Conservation (phyloP, 495 filamentous ascomycete genomes). For the Penicillium samsonianum region DNA sequence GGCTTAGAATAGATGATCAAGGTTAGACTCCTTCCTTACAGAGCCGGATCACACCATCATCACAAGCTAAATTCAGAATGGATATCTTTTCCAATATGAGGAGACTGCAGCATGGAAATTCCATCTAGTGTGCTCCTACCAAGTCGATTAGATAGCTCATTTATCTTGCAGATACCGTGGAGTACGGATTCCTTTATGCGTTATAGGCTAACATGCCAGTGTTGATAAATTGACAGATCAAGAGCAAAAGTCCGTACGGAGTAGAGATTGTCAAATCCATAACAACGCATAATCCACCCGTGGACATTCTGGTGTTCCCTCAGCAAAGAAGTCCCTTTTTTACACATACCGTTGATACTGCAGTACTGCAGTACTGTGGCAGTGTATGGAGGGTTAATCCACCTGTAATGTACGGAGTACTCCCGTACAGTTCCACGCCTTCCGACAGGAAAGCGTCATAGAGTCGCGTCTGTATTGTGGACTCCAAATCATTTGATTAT, state of each 20-base stretch:
- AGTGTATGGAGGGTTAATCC: slow-evolving; percentile 8
- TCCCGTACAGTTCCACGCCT: slow-evolving; percentile 19
- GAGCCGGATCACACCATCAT: slow-evolving; percentile 13
- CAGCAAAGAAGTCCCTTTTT: not conserved
- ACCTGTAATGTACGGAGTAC: slow-evolving; percentile 24
- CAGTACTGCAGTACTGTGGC: slow-evolving; percentile 8
- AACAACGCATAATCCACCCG: not conserved
- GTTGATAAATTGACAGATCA: not conserved
- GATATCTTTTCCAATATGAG: slow-evolving; percentile 4
- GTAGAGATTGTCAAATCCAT: not conserved
- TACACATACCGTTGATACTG: slow-evolving; percentile 9
- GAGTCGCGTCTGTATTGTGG: slow-evolving; percentile 20
- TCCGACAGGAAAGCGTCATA: slow-evolving; percentile 30
- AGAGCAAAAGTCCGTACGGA: not conserved
- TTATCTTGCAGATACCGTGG: slow-evolving; percentile 1
- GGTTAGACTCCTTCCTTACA: slow-evolving; percentile 4
- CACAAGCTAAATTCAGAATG: slow-evolving; percentile 10
- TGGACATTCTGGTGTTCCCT: not conserved
- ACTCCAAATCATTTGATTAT: not conserved
- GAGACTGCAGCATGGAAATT: not conserved
- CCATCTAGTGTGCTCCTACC: not conserved
- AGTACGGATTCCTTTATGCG: too few relatives aligned
- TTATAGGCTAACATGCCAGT: too few relatives aligned
- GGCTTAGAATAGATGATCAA: not conserved
- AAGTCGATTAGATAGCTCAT: not conserved